Conservation (phyloP, 495 filamentous ascomycete genomes). For the Durotheca rogersii region DNA sequence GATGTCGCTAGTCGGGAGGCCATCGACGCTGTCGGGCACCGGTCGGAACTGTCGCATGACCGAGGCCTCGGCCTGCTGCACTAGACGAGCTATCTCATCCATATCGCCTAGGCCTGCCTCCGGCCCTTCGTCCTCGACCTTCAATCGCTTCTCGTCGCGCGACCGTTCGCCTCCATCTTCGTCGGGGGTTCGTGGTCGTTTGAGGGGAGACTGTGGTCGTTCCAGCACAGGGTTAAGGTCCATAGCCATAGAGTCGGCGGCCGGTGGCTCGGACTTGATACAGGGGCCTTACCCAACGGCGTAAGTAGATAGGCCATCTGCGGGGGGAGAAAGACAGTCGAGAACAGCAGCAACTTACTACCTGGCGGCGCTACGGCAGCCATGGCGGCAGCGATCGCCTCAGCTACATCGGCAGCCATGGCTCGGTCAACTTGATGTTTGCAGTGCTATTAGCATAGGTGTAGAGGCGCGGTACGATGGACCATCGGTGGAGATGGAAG, state of each 20-base stretch:
- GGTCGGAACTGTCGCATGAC: slow-evolving; percentile 34
- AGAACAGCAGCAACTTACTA: slow-evolving; percentile 22
- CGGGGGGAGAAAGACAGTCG: background rate
- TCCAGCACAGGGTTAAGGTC: slow-evolving; percentile 24
- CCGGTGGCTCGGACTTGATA: slow-evolving; percentile 25
- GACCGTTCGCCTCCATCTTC: slow-evolving; percentile 20
- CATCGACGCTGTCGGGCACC: slow-evolving; percentile 7
- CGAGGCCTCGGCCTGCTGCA: slow-evolving; percentile 32
- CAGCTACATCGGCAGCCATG: slow-evolving; percentile 38
- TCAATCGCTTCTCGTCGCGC: slow-evolving; percentile 38
- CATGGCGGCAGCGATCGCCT: slow-evolving; percentile 36
- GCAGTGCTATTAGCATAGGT: slow-evolving; percentile 13
- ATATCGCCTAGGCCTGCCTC: slow-evolving; percentile 5
- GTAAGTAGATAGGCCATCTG: slow-evolving; percentile 9
- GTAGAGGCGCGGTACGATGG: too few relatives aligned
- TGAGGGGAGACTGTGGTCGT: slow-evolving; percentile 30
- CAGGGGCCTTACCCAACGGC: slow-evolving; percentile 20
- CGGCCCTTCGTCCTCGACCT: slow-evolving; percentile 30
- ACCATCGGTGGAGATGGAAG: slow-evolving; percentile 20
- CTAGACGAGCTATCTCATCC: slow-evolving; percentile 33
- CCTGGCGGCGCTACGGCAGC: slow-evolving; percentile 29
- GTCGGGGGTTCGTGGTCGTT: slow-evolving; percentile 40
- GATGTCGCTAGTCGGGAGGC: slow-evolving; percentile 5
- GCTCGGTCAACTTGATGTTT: slow-evolving; percentile 18
- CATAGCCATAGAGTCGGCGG: slow-evolving; percentile 28